Evolutionary conservation across 2,329 filamentous ascomycete species (phyloP).

Genomic region (Nigrospora sphaerica): DNA sequence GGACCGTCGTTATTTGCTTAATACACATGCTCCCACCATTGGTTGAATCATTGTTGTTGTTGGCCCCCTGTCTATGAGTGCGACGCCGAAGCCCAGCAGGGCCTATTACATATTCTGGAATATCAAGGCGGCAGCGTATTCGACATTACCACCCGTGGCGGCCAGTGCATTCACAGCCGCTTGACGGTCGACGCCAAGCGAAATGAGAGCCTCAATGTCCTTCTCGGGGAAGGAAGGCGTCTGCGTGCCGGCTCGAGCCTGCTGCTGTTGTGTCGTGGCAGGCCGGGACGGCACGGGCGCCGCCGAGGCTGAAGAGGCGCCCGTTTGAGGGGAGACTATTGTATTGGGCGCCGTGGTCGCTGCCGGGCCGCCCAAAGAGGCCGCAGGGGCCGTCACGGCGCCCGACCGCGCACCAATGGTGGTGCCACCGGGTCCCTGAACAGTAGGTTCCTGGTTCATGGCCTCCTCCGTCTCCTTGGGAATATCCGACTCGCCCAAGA

Average conservation of each 20-base stretch:
- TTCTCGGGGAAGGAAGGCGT: constrained; percentile 46
- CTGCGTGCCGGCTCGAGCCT: constrained; percentile 13
- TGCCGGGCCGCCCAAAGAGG: constrained; percentile 15
- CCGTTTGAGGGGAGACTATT: constrained; percentile 11
- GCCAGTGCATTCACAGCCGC: constrained; percentile 75
- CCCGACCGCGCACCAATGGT: constrained; percentile 80
- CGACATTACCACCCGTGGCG: constrained; percentile 77
- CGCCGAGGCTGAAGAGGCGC: constrained; percentile 6
- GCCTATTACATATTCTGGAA: constrained; percentile 38
- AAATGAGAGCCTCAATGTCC: constrained; percentile 67
- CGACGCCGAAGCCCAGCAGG: too few relatives aligned
- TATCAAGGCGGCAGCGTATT: constrained; percentile 78
- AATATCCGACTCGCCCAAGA: constrained; percentile 88
- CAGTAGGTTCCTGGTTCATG: constrained; percentile 70
- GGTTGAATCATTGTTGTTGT: too few relatives aligned
- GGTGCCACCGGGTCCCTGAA: constrained; percentile 81
- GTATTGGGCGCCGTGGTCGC: constrained; percentile 11
- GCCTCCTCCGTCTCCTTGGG: constrained; percentile 75
- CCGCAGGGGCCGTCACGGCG: constrained; percentile 55
- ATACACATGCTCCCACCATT: too few relatives aligned
- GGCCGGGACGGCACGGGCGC: constrained; percentile 13
- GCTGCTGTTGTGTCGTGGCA: constrained; percentile 16
- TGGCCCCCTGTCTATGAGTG: too few relatives aligned
- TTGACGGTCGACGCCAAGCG: constrained; percentile 69
- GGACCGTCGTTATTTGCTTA: too few relatives aligned